Conservation (phyloP, 2,329 filamentous ascomycete species). For the Rugonectria rugulosa region DNA sequence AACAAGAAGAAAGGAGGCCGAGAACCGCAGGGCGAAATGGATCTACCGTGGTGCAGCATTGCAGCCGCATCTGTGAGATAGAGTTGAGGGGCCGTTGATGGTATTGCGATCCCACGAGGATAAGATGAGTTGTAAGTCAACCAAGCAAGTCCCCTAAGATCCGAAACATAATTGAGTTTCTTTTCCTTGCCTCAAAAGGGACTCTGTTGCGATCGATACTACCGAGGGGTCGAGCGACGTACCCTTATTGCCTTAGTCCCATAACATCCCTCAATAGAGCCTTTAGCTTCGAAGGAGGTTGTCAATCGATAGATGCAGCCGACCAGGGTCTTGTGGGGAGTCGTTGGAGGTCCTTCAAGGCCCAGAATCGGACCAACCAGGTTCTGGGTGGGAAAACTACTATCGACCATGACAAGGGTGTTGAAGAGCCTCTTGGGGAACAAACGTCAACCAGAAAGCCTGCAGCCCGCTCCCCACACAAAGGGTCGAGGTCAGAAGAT, state of each 20-base stretch:
- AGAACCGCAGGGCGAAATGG: slow-evolving; percentile 13
- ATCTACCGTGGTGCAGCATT: slow-evolving; percentile 1
- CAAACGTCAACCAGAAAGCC: slow-evolving; percentile 19
- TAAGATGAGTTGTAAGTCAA: neutral
- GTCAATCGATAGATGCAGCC: slow-evolving; percentile 16
- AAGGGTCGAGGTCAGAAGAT: neutral
- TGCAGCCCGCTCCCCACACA: slow-evolving; percentile 8
- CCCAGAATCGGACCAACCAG: slow-evolving; percentile 29
- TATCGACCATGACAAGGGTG: slow-evolving; percentile 34
- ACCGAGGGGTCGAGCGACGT: slow-evolving; percentile 5
- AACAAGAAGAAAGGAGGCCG: neutral
- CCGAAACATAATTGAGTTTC: neutral
- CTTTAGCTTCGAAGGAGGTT: neutral
- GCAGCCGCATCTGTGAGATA: slow-evolving; percentile 13
- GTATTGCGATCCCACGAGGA: neutral
- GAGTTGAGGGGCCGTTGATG: slow-evolving; percentile 6
- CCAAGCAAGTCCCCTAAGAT: neutral
- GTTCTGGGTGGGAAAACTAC: slow-evolving; percentile 35
- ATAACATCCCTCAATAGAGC: neutral
- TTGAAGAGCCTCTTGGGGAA: slow-evolving; percentile 24
- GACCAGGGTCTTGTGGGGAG: slow-evolving; percentile 15
- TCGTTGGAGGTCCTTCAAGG: slow-evolving; percentile 3
- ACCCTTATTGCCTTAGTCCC: neutral
- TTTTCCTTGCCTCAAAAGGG: neutral
- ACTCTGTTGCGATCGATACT: neutral